Base-by-base conservation (phyloP, 768 basidiomycete species). In the Xanthoconium purpureum region DNA sequence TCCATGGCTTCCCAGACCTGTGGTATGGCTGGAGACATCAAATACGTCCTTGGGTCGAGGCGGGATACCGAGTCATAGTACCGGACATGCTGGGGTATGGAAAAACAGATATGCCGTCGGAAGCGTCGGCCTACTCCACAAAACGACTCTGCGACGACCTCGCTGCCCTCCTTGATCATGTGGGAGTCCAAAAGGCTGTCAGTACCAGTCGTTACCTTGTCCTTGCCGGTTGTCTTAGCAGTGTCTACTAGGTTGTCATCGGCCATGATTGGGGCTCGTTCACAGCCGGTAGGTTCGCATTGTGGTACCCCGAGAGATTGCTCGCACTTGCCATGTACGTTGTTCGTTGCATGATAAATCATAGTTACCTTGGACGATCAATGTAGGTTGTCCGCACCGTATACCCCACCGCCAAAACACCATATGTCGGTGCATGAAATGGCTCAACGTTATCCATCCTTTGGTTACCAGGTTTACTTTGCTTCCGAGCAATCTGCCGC, bases 221-320 rank as follows among this genome's bases (percentile, higher is more conserved):
- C 36, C 17, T 42, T 13, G 12, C 30, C 17, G 3, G 20, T 37
- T 35, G 29, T 52, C 32, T 58, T 36, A 62, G 36, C 11, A 9
- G n/a, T 32, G 14, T 13, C 24, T 24, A 24, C 0, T 54, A 78
- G 86, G 77, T 89, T 12, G 71, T 91, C 54, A 76, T 91, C 55
- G 91, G 88, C 0, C 91, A 92, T 62, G 91, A 93, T 63, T 92
- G 90, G 90, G 91, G 91, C 6, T 74, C 87, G 3, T 81, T 75
- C 57, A 80, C 75, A 13, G 87, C 78, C 2, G 79, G 78, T 42
- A 77, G 89, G 20, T 85, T 93, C 62, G 84, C 87, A 12, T 74
- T 89, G 24, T 91, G 87, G 85, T 71, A 89, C 65, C 88, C 91
- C 0, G 72, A 83, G 14, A 77, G 88, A 35, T 59, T 88, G 36